Percentiles rank a stretch among this genome's conserved stretches.
Conservation (phyloP, 2,329 filamentous ascomycete species). For the Nemania sp. region DNA sequence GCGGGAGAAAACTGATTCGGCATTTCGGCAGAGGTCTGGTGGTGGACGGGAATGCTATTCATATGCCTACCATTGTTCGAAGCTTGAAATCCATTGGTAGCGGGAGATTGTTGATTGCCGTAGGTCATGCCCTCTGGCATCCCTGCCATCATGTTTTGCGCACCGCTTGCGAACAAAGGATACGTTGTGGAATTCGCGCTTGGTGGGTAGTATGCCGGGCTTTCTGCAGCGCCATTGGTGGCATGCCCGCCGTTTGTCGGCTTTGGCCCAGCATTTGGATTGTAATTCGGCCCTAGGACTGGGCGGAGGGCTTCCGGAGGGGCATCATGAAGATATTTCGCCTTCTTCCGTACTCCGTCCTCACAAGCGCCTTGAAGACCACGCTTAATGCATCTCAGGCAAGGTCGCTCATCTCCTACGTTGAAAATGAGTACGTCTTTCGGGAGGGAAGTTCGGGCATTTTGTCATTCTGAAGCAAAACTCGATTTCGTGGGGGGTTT, state of each 20-base stretch:
- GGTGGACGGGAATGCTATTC: slow-evolving; percentile 53
- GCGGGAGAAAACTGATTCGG: slow-evolving; percentile 52
- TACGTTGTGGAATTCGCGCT: slow-evolving; percentile 51
- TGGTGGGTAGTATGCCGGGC: slow-evolving; percentile 54
- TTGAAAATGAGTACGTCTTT: slow-evolving; percentile 29
- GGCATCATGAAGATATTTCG: slow-evolving; percentile 97
- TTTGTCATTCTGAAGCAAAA: slow-evolving; percentile 18
- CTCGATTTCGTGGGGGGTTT: slow-evolving; percentile 25
- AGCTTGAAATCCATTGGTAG: slow-evolving; percentile 72
- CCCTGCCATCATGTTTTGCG: slow-evolving; percentile 50
- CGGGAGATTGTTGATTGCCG: slow-evolving; percentile 70
- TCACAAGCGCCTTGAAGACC: slow-evolving; percentile 89
- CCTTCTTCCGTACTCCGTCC: slow-evolving; percentile 97
- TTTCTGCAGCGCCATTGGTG: slow-evolving; percentile 53
- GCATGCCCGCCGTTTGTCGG: slow-evolving; percentile 53
- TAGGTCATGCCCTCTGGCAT: slow-evolving; percentile 59
- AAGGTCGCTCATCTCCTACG: slow-evolving; percentile 91
- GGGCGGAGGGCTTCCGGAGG: slow-evolving; percentile 86
- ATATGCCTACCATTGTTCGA: slow-evolving; percentile 53
- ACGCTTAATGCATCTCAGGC: slow-evolving; percentile 90
- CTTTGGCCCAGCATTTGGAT: slow-evolving; percentile 57
- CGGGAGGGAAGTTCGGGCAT: slow-evolving; percentile 2
- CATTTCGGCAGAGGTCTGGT: slow-evolving; percentile 56
- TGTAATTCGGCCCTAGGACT: slow-evolving; percentile 75
- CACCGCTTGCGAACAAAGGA: slow-evolving; percentile 54